phyloP scores from a whole-genome alignment of 257 asterid species.

The Plantago ovata region DNA sequence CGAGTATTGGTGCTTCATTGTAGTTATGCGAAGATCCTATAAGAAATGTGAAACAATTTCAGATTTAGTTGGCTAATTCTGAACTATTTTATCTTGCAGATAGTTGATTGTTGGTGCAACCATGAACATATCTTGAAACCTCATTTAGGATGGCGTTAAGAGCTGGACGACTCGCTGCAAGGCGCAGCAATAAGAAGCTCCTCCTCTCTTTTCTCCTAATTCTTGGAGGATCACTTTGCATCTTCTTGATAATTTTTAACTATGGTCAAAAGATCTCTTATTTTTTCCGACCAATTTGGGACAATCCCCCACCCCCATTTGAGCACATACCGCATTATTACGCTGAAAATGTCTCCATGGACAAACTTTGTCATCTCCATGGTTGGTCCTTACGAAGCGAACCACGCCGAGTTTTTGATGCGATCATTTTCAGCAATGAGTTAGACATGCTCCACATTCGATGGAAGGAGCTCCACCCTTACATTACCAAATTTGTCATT shows the following conservation, averaged over 20 bases:
- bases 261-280: constrained; percentile 62
- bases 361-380: constrained; percentile 70
- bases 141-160: constrained; percentile 53
- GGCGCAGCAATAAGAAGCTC: constrained; percentile 34
- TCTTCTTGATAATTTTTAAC: constrained; percentile 29
- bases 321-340: constrained; percentile 73
- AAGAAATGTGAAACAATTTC: too few species aligned
- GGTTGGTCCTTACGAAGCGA: constrained; percentile 73
- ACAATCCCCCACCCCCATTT: constrained; percentile 66
- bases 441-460: constrained; percentile 82
- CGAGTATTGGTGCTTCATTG: too few species aligned
- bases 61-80: not conserved
- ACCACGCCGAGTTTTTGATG: constrained; percentile 85
- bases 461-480: constrained; percentile 79
- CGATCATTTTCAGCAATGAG: constrained; percentile 82
- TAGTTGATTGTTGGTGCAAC: constrained; percentile 24
- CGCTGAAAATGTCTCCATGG: constrained; percentile 85
- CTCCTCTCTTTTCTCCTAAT: constrained; percentile 38
- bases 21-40: too few species aligned
- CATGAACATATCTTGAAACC: constrained; percentile 22
- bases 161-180: constrained; percentile 35
- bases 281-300: constrained; percentile 95
- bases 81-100: constrained; percentile 35
- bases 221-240: constrained; percentile 36
- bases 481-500: constrained; percentile 68